Evolutionary conservation across 2,329 filamentous ascomycete species (phyloP).

Genomic region (Macrophomina phaseolina): DNA sequence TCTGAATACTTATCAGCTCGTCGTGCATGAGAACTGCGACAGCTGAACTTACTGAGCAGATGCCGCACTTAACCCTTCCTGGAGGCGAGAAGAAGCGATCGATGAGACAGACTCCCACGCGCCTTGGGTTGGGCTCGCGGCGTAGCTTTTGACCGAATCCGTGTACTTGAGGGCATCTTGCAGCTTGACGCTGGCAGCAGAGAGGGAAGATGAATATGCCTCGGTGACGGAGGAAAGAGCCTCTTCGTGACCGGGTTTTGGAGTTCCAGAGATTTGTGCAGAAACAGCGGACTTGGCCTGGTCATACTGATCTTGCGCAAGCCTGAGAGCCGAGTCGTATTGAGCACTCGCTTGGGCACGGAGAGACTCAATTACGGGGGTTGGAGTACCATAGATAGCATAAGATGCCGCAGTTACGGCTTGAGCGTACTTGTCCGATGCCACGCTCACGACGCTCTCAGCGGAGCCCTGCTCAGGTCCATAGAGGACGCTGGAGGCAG

Average conservation of each 20-base stretch:
- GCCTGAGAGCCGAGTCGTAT: slow-evolving; percentile 69
- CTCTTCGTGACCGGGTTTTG: slow-evolving; percentile 71
- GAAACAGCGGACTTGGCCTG: slow-evolving; percentile 72
- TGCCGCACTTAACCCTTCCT: slow-evolving; percentile 72
- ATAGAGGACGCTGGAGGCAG: slow-evolving; percentile 63
- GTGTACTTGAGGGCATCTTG: slow-evolving; percentile 59
- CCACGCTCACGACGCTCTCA: slow-evolving; percentile 56
- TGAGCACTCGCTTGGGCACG: slow-evolving; percentile 59
- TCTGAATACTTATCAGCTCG: slow-evolving; percentile 19
- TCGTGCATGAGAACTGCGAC: not conserved
- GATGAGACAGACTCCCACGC: slow-evolving; percentile 65
- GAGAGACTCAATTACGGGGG: slow-evolving; percentile 51
- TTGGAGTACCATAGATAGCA: slow-evolving; percentile 60
- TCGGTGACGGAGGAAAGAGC: slow-evolving; percentile 71
- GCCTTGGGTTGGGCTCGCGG: slow-evolving; percentile 51
- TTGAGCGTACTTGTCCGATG: slow-evolving; percentile 60
- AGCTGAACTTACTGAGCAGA: slow-evolving; percentile 61
- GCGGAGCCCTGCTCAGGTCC: slow-evolving; percentile 51
- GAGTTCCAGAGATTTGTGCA: slow-evolving; percentile 69
- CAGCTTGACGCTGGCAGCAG: slow-evolving; percentile 65
- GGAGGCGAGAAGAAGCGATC: slow-evolving; percentile 72
- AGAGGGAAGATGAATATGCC: slow-evolving; percentile 70
- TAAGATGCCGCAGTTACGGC: slow-evolving; percentile 65
- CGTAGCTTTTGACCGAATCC: slow-evolving; percentile 46
- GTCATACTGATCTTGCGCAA: slow-evolving; percentile 71